Evolutionary conservation across 2,329 filamentous ascomycete species (phyloP), one percentile per base, ranked within the genome.

Genomic region (Thielaviopsis ethacetica): DNA sequence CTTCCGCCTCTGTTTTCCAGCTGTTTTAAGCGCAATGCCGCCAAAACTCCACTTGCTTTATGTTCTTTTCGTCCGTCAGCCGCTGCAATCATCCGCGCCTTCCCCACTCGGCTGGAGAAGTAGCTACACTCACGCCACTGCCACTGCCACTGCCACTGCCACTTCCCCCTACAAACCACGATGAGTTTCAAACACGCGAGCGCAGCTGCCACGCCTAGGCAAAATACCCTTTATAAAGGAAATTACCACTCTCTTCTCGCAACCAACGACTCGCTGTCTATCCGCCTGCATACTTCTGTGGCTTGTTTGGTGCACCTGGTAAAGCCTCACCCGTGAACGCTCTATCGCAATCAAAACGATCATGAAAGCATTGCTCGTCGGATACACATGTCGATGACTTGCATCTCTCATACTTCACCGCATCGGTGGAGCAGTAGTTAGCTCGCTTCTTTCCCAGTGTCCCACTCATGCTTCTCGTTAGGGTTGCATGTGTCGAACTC

Each of bases 351-450:
- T 9, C 10, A 34, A 34, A 34, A 10, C n/a, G 10, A 10, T 10
- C 7, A 2, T 12, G 2, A 34, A 10, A 34, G 30, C 10, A 9
- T 34, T 34, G 30, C 30, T 34, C 10, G 5, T 9, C 10, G 30
- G 30, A 34, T 34, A 34, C 30, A 34, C 30, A 34, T 34, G 26
- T 12, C 10, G 30, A 34, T 34, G 30, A 34, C 7, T 34, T 55
- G 53, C 26, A 55, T 55, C 53, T 55, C 34, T 21, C 34, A n/a
- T 41, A 34, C 34, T 26, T 55, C 22, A 30, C 41, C 54, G 54
- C 54, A 56, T 41, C 54, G 54, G 54, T 56, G 54, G 54, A 56
- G 54, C 54, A 56, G 54, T 56, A 56, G 54, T 56, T 56, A 56
- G 54, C 54, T 56, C 47, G 54, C 54, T 56, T 56, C 54, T 56